Evolutionary conservation across 164 flowering plant genomes (phyloP).

Genomic region (Chloranthus sessilifolius): DNA sequence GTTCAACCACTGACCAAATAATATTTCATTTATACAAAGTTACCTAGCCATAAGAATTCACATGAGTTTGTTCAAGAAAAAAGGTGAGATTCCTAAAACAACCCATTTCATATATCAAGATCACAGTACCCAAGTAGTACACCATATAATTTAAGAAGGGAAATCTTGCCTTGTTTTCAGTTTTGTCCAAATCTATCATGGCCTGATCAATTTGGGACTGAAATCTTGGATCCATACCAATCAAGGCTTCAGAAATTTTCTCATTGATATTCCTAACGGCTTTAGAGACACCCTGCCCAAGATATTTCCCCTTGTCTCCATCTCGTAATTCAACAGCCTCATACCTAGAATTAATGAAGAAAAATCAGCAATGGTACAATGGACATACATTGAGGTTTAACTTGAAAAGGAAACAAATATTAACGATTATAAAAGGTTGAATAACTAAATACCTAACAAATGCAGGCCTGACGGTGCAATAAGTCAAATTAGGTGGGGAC

Average conservation of each 20-base stretch:
- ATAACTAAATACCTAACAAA: too few relatives aligned
- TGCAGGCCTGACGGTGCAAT: too few relatives aligned
- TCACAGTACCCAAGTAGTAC: background rate
- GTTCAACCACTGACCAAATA: too few relatives aligned
- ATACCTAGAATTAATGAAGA: slow-evolving; percentile 38
- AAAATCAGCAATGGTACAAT: background rate
- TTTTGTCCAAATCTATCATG: slow-evolving; percentile 90
- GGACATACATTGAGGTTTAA: background rate
- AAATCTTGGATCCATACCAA: slow-evolving; percentile 92
- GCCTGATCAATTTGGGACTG: slow-evolving; percentile 94
- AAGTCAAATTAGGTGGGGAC: too few relatives aligned
- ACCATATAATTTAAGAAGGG: too few relatives aligned
- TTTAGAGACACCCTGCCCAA: slow-evolving; percentile 79
- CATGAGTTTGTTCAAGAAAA: too few relatives aligned
- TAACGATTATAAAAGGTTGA: background rate
- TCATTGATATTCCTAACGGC: slow-evolving; percentile 86
- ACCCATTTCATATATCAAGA: background rate
- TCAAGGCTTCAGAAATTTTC: slow-evolving; percentile 77
- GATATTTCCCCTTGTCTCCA: slow-evolving; percentile 83
- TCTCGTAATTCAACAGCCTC: slow-evolving; percentile 90
- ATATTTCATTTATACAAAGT: too few relatives aligned
- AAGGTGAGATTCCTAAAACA: too few relatives aligned
- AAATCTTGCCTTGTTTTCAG: slow-evolving; percentile 78
- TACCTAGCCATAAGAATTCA: too few relatives aligned
- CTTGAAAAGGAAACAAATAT: background rate